Conservation (phyloP, 257 asterid species). For the Penstemon eatonii region DNA sequence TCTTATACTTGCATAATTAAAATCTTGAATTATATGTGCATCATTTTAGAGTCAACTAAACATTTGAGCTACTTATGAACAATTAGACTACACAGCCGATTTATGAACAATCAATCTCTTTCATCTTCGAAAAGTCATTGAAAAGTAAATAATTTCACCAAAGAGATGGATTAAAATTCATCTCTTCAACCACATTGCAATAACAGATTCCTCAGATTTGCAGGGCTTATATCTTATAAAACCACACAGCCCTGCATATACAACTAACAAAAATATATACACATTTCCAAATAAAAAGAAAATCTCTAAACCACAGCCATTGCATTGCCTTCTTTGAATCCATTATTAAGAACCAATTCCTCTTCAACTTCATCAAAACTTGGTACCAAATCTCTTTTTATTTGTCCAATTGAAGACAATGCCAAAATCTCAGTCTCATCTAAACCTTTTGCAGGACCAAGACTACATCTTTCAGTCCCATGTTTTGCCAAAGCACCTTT, state of each 20-base stretch:
- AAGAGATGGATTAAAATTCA: constrained; percentile 18
- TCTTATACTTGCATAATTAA: too few relatives aligned
- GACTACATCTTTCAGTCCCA: constrained; percentile 55
- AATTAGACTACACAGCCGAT: too few relatives aligned
- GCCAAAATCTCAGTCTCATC: constrained; percentile 73
- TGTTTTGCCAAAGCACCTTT: constrained; percentile 79
- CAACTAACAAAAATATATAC: constrained; percentile 22
- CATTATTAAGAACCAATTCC: constrained; percentile 35
- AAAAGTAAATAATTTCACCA: too few relatives aligned
- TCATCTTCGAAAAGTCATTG: too few relatives aligned
- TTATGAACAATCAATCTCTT: too few relatives aligned
- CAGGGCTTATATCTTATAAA: constrained; percentile 53
- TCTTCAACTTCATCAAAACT: constrained; percentile 28
- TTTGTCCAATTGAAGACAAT: constrained; percentile 55
- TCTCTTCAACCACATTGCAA: background rate
- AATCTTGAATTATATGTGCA: too few relatives aligned
- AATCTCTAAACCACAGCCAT: constrained; percentile 46
- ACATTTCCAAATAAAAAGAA: constrained; percentile 31
- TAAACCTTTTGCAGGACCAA: constrained; percentile 74
- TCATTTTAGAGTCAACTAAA: too few relatives aligned
- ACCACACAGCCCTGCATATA: constrained; percentile 45
- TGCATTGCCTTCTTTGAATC: constrained; percentile 39
- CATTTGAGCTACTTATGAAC: too few relatives aligned
- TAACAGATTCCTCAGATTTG: constrained; percentile 30
- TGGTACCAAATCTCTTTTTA: constrained; percentile 40